Evolutionary conservation across 1,284 basidiomycete species (phyloP), one percentile per base, ranked within the genome.

Genomic region (Coniferiporia weirii): DNA sequence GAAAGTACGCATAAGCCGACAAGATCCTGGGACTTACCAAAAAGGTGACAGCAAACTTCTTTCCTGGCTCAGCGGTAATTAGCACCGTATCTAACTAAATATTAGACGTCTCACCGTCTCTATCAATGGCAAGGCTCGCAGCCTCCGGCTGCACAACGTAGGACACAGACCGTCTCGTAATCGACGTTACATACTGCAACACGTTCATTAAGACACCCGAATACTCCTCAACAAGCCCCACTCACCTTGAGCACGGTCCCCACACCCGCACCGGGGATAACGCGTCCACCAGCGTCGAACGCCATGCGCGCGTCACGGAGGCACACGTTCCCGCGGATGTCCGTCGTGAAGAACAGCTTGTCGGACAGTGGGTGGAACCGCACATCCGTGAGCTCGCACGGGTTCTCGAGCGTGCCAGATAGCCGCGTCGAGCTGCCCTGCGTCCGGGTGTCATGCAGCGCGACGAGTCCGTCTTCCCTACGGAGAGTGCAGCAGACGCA

Each of bases 231-330:
- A 40, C 12, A 40, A 15, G 8, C 9, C 38, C 12, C 15, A 40
- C 38, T 10, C 52, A 9, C 27, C 27, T 27, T 34, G 9, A 56
- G 12, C 20, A 54, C 46, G 22, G 20, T 36, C 43, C 50, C 19
- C 17, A n/a, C 43, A 35, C 7, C 38, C 38, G 12, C 20, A 7
- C 36, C 9, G 19, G 45, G 43, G 60, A 44, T 13, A 8, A 61
- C 75, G 55, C 61, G 84, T 84, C 56, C 65, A 73, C 57, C 78
- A 76, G 9, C 86, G 15, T 83, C 84, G 69, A 90, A 91, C 0
- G 85, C 80, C 82, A 88, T 89, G n/a, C 89, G 76, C n/a, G 74
- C 72, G 67, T 91, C 89, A n/a, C 85, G 79, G 57, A 91, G 77
- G 63, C 78, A 82, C 1, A 89, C 80, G 19, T 73, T 69, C 0